Conservation (phyloP, 352 stramenopile genomes). For the Globisporangium ultimum region DNA sequence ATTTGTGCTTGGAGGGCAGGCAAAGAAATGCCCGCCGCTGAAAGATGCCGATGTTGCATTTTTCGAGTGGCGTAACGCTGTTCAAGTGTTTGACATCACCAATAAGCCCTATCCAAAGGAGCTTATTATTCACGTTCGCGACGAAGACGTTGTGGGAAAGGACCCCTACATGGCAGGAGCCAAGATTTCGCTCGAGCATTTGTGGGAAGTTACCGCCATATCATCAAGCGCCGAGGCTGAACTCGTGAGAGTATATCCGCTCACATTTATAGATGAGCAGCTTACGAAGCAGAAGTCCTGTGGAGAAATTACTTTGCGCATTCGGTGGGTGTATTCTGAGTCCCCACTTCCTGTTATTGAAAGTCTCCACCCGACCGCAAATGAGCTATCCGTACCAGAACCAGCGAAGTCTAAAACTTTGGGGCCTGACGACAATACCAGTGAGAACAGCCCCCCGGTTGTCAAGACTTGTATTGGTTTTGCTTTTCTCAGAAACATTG, state of each 20-base stretch:
- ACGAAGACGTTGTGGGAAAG: conserved; percentile 33
- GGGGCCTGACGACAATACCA: too few relatives aligned
- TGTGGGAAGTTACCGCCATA: conserved; percentile 21
- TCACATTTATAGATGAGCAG: conserved; percentile 35
- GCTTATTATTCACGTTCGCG: conserved; percentile 32
- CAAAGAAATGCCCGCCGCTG: conserved; percentile 23
- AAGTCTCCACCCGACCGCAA: too few relatives aligned
- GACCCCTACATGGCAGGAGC: conserved; percentile 45
- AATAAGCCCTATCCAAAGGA: conserved; percentile 27
- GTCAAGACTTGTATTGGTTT: too few relatives aligned
- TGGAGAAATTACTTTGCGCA: conserved; percentile 32
- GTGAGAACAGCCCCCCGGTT: too few relatives aligned
- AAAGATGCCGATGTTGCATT: conserved; percentile 44
- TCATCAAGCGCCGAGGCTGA: conserved; percentile 15
- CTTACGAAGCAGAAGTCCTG: conserved; percentile 36
- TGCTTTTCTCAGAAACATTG: too few relatives aligned
- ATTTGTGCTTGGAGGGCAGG: conserved; percentile 24
- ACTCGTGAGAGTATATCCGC: conserved; percentile 23
- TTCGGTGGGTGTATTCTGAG: conserved; percentile 38
- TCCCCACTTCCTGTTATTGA: conserved; percentile 15
- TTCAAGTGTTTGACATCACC: conserved; percentile 36
- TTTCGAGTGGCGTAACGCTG: conserved; percentile 43
- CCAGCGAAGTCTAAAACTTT: too few relatives aligned
- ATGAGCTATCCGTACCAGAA: too few relatives aligned
- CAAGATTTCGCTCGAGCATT: conserved; percentile 23